A percentile compares a stretch with the other conserved stretches of the same genome.
Conservation (phyloP, 306 rosid species). For the Inga laurina region DNA sequence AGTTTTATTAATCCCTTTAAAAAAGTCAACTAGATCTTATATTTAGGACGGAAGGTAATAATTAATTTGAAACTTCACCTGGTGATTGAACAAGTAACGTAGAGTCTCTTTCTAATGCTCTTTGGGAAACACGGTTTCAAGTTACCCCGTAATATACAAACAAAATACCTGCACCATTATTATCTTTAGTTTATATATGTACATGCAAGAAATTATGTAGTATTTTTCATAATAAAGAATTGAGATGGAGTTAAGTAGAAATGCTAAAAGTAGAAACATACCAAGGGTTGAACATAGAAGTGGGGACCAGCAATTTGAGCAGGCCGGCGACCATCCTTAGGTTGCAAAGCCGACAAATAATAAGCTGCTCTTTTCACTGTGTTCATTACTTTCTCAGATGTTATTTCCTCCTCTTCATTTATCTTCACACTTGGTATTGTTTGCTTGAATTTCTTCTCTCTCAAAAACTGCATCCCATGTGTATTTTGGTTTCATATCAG, state of each 20-base stretch:
- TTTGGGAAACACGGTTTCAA: too few species aligned
- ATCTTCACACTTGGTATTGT: conserved; percentile 46
- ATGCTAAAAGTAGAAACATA: background rate
- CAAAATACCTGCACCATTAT: conserved; percentile 48
- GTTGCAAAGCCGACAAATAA: conserved; percentile 58
- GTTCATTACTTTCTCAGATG: conserved; percentile 33
- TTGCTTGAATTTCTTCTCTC: conserved; percentile 66
- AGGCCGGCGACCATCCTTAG: conserved; percentile 85
- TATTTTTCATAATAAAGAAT: too few species aligned
- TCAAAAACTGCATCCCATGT: conserved; percentile 41
- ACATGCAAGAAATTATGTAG: too few species aligned
- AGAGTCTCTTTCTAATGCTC: too few species aligned
- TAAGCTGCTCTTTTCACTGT: conserved; percentile 47
- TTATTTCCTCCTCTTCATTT: conserved; percentile 52
- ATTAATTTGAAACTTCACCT: too few species aligned
- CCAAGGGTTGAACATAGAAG: conserved; percentile 78
- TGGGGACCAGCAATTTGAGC: conserved; percentile 70
- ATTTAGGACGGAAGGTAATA: too few species aligned
- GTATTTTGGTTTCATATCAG: background rate
- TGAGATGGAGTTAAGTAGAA: too few species aligned
- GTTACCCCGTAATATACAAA: background rate
- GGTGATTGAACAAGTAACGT: too few species aligned
- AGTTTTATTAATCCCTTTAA: too few species aligned
- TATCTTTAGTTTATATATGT: background rate
- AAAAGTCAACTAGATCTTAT: too few species aligned